Conservation (phyloP, 1,139 yeast species). For the Arxiozyma bovina region DNA sequence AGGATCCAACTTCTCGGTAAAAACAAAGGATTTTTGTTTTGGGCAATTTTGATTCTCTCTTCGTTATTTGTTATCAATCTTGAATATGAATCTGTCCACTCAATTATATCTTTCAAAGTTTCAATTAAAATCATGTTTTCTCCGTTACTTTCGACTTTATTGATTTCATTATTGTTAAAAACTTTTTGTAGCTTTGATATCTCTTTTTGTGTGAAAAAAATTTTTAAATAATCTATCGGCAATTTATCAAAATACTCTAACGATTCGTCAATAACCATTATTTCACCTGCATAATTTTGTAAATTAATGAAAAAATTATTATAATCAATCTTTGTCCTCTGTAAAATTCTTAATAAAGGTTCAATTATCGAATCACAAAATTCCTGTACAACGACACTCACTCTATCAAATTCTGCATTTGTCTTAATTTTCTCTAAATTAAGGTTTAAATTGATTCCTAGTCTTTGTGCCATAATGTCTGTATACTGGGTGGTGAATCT, state of each 20-base stretch:
- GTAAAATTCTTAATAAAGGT: conserved; percentile 56
- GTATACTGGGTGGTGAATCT: conserved; percentile 54
- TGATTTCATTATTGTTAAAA: conserved; percentile 2
- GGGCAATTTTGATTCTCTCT: conserved; percentile 37
- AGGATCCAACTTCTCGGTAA: conserved; percentile 81
- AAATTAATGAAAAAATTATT: conserved; percentile 65
- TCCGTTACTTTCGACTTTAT: conserved; percentile 12
- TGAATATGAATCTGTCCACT: conserved; percentile 36
- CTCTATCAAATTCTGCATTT: conserved; percentile 9
- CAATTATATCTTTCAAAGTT: conserved; percentile 26
- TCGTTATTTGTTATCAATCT: conserved; percentile 36
- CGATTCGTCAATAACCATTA: conserved; percentile 7
- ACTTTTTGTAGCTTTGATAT: conserved; percentile 8
- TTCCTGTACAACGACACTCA: conserved; percentile 11
- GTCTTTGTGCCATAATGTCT: conserved; percentile 50
- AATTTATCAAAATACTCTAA: conserved; percentile 16
- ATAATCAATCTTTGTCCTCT: conserved; percentile 61
- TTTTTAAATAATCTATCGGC: conserved; percentile 24
- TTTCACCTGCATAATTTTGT: conserved; percentile 35
- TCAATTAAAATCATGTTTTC: conserved; percentile 24
- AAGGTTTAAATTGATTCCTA: conserved; percentile 51
- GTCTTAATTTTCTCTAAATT: conserved; percentile 9
- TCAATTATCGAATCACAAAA: conserved; percentile 35
- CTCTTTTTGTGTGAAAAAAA: conserved; percentile 33
- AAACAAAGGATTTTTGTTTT: conserved; percentile 60